Conservation (phyloP, 768 basidiomycete genomes). For the Boletus rubroflammeus region DNA sequence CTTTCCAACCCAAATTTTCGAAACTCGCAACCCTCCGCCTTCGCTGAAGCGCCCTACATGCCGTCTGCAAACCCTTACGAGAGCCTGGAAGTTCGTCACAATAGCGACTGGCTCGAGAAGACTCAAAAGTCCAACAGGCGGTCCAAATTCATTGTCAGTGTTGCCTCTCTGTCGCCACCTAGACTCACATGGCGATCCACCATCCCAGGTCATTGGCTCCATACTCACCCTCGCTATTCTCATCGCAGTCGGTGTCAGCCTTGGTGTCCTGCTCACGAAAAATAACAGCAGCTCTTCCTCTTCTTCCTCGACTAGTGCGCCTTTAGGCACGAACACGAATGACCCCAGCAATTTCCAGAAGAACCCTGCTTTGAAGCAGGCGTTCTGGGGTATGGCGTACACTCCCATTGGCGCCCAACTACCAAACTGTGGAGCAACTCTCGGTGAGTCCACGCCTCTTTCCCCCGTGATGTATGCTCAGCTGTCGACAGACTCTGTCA, state of each 20-base stretch:
- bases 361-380: slow-evolving; percentile 62
- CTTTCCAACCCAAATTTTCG: slow-evolving; percentile 23
- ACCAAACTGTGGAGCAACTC: slow-evolving; percentile 61
- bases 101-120: slow-evolving; percentile 41
- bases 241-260: slow-evolving; percentile 53
- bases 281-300: slow-evolving; percentile 36
- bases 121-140: slow-evolving; percentile 33
- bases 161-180: not conserved
- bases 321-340: slow-evolving; percentile 40
- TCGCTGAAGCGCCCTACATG: slow-evolving; percentile 26
- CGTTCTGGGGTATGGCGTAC: slow-evolving; percentile 87
- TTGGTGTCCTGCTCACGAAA: slow-evolving; percentile 64
- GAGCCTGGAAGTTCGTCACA: slow-evolving; percentile 31
- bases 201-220: slow-evolving; percentile 49
- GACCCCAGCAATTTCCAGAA: slow-evolving; percentile 79
- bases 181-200: not conserved
- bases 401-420: slow-evolving; percentile 73
- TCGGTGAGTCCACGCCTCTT: slow-evolving; percentile 26
- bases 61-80: slow-evolving; percentile 27
- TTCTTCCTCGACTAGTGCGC: slow-evolving; percentile 12
- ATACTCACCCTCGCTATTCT: slow-evolving; percentile 46
- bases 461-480: not conserved
- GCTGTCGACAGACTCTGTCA: slow-evolving; percentile 44
- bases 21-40: slow-evolving; percentile 22
- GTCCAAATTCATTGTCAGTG: slow-evolving; percentile 58